phyloP scores from a whole-genome alignment of 2,329 filamentous ascomycete genomes.

The Aciculosporium take region DNA sequence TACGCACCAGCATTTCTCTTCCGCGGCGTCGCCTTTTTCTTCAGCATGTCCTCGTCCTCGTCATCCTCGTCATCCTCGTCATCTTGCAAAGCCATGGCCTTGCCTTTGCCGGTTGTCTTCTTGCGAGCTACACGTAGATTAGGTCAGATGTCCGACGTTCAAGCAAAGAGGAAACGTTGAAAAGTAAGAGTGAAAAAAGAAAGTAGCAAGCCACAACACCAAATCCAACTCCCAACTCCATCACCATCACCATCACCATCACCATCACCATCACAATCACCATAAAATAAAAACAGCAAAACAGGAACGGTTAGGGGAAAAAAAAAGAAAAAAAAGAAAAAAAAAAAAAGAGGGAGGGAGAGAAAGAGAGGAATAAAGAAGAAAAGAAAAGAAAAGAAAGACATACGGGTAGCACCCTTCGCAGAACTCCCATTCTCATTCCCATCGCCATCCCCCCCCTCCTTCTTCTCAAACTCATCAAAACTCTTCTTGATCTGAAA shows the following conservation, averaged over 20 bases:
- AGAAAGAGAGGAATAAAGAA: background rate
- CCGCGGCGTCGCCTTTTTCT: background rate
- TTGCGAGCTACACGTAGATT: background rate
- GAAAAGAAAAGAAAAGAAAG: background rate
- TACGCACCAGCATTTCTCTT: slow-evolving; percentile 1
- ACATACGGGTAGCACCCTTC: slow-evolving; percentile 13
- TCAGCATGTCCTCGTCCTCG: background rate
- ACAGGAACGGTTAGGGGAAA: background rate
- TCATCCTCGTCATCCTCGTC: background rate
- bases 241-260: too few species aligned
- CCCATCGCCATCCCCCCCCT: background rate
- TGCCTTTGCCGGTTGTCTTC: background rate
- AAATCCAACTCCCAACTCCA: too few species aligned
- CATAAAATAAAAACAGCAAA: too few species aligned
- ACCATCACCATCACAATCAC: too few species aligned
- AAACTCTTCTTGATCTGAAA: slow-evolving; percentile 22
- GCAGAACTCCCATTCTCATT: background rate
- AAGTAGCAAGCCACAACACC: too few species aligned
- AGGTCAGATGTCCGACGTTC: background rate
- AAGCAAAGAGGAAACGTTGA: too few species aligned
- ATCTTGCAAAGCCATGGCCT: background rate
- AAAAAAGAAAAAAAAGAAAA: background rate
- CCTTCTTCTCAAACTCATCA: slow-evolving; percentile 18
- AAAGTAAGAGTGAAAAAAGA: too few species aligned
- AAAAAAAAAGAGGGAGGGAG: background rate